phyloP scores from a whole-genome alignment of 2,329 filamentous ascomycete genomes.

The Aureobasidium musti region DNA sequence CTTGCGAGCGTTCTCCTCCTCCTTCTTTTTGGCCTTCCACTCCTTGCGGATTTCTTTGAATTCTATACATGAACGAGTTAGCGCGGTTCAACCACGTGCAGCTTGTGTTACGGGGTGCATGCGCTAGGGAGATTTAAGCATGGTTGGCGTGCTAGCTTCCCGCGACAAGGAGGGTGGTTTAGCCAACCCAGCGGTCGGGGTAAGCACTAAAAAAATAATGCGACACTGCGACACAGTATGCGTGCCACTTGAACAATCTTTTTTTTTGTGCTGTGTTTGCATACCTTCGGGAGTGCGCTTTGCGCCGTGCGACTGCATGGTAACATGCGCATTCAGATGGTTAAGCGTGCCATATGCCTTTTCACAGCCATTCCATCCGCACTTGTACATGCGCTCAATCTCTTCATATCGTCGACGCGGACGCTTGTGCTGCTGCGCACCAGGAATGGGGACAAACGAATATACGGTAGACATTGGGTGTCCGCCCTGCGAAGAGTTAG shows the following conservation, averaged over 20 bases:
- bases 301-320: slow-evolving; percentile 94
- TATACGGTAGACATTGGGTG: slow-evolving; percentile 76
- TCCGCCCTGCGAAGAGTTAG: slow-evolving; percentile 44
- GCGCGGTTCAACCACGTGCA: slow-evolving; percentile 36
- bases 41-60: slow-evolving; percentile 99
- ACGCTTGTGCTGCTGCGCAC: slow-evolving; percentile 94
- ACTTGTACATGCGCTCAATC: slow-evolving; percentile 99
- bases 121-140: slow-evolving; percentile 39
- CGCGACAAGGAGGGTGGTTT: slow-evolving; percentile 34
- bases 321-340: slow-evolving; percentile 96
- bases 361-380: slow-evolving; percentile 96
- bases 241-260: slow-evolving; percentile 12
- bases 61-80: slow-evolving; percentile 60
- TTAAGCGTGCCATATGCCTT: slow-evolving; percentile 98
- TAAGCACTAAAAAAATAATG: slow-evolving; percentile 33
- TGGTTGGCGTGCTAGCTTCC: slow-evolving; percentile 39
- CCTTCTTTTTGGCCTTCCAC: slow-evolving; percentile 99
- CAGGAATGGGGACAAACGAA: slow-evolving; percentile 95
- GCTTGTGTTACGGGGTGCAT: slow-evolving; percentile 34
- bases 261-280: slow-evolving; percentile 38
- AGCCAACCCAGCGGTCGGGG: slow-evolving; percentile 34
- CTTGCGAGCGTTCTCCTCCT: slow-evolving; percentile 88
- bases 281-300: slow-evolving; percentile 97
- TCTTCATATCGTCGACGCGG: slow-evolving; percentile 93
- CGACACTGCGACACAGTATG: slow-evolving; percentile 24